Conservation (phyloP, 2,329 filamentous ascomycete species). For the Phoma herbarum region DNA sequence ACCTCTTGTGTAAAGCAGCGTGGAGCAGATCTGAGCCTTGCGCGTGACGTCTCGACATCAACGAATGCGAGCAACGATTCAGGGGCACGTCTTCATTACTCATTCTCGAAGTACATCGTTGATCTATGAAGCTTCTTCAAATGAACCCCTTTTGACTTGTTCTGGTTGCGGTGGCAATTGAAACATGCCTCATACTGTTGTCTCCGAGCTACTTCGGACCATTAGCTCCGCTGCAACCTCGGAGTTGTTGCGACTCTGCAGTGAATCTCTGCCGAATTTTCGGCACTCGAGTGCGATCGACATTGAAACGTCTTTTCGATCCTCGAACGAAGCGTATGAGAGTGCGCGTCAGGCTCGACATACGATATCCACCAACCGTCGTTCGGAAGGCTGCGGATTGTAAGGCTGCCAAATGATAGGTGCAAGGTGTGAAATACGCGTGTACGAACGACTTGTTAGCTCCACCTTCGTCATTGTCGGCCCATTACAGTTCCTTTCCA, state of each 20-base stretch:
- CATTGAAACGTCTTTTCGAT: not conserved
- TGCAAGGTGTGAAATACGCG: constrained; percentile 1
- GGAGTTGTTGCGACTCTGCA: not conserved
- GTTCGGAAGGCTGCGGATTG: constrained; percentile 5
- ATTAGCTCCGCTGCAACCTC: not conserved
- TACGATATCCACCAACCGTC: not conserved
- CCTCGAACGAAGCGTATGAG: not conserved
- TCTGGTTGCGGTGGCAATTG: constrained; percentile 12
- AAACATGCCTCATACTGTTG: constrained; percentile 7
- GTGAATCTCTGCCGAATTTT: not conserved
- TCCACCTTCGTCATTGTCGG: constrained; percentile 26
- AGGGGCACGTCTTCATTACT: not conserved
- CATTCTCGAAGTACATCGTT: not conserved
- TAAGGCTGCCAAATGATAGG: constrained; percentile 3
- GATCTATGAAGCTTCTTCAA: not conserved
- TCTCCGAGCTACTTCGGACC: not conserved
- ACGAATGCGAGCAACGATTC: not conserved
- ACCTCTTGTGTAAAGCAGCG: constrained; percentile 5
- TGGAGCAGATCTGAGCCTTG: not conserved
- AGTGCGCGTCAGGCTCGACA: too few relatives aligned
- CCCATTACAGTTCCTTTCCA: constrained; percentile 17
- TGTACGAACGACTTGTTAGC: constrained; percentile 8
- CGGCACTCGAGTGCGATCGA: not conserved
- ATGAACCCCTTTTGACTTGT: not conserved
- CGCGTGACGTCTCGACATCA: not conserved